Evolutionary conservation across 2,329 filamentous ascomycete genomes (phyloP).

Genomic region (Colletotrichum karsti): DNA sequence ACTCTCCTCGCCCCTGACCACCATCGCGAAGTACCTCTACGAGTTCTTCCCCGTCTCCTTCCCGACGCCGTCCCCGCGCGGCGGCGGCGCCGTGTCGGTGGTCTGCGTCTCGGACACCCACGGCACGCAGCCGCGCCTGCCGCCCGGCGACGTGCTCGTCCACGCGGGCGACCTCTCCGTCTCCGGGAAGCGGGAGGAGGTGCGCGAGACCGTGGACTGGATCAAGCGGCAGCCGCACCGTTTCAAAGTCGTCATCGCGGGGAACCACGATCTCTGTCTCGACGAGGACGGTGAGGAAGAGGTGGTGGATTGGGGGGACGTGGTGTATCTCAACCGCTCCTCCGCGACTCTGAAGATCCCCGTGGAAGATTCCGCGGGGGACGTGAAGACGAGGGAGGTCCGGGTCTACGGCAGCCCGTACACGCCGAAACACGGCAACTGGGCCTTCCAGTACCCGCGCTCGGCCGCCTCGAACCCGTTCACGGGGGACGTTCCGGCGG

Average conservation of each 20-base stretch:
- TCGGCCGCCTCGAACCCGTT: constrained; percentile 36
- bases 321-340: constrained; percentile 36
- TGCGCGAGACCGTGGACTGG: constrained; percentile 51
- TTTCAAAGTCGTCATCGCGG: constrained; percentile 55
- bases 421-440: constrained; percentile 43
- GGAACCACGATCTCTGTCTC: constrained; percentile 53
- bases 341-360: constrained; percentile 26
- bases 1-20: neutral
- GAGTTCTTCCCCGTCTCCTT: constrained; percentile 5
- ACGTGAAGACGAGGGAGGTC: constrained; percentile 24
- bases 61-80: neutral
- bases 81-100: constrained; percentile 27
- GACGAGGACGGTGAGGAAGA: constrained; percentile 27
- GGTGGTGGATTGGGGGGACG: constrained; percentile 33
- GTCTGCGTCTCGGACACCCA: constrained; percentile 57
- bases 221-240: constrained; percentile 46
- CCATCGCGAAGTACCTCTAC: neutral
- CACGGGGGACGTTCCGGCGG: constrained; percentile 32
- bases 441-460: constrained; percentile 51
- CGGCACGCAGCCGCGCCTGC: constrained; percentile 44
- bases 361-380: constrained; percentile 36
- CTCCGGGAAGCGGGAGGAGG: constrained; percentile 49
- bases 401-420: constrained; percentile 45
- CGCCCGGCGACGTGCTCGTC: constrained; percentile 53
- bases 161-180: constrained; percentile 59